Base-by-base conservation (phyloP, 139 green algal genomes). In the Desmodesmus armatus region DNA sequence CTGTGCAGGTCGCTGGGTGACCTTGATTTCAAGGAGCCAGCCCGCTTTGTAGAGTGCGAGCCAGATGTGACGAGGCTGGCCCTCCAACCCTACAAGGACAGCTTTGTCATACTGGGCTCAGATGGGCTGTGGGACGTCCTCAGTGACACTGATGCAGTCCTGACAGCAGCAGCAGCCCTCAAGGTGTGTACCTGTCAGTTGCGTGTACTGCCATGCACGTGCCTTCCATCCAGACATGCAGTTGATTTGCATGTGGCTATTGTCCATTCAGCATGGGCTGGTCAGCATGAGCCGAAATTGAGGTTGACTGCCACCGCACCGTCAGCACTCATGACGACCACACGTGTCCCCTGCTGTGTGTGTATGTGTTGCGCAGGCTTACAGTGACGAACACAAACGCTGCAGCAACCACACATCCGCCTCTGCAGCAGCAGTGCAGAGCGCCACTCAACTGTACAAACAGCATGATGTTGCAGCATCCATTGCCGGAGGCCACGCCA, bases 1-100 rank as follows among this genome's bases (percentile, higher is more conserved):
- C n/a, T n/a, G n/a, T 87, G 23, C 25, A 90, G 91, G 67, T 92
- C 87, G 6, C 84, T 96, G 69, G 93, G 93, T 13, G 93, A 96
- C 72, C 85, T 94, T 0, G 91, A 94, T 39, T 96, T 96, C 89
- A 96, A 96, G 87, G 93, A 96, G 89, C 93, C 93, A 0, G 43
- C 43, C 4, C 70, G 86, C 40, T 94, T 82, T 40, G 83, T 95
- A 58, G 88, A 93, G 73, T 87, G 83, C 66, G 77, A 88, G 49
- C 93, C 93, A 2, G 93, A 96, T 43, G 92, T 96, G 41, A 76
- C 31, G 3, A 78, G 76, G 11, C 63, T 86, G 70, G 29, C 55
- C 27, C 82, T 94, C 29, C 72, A 76, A 63, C 87, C 88, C 2
- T 77, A 51, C 31, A 25, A 75, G 17, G 90, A 94, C 71, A 67